Evolutionary conservation across 345 rosid genomes (phyloP), one percentile per base, ranked within the genome.

Genomic region (Rhodamnia rubescens): DNA sequence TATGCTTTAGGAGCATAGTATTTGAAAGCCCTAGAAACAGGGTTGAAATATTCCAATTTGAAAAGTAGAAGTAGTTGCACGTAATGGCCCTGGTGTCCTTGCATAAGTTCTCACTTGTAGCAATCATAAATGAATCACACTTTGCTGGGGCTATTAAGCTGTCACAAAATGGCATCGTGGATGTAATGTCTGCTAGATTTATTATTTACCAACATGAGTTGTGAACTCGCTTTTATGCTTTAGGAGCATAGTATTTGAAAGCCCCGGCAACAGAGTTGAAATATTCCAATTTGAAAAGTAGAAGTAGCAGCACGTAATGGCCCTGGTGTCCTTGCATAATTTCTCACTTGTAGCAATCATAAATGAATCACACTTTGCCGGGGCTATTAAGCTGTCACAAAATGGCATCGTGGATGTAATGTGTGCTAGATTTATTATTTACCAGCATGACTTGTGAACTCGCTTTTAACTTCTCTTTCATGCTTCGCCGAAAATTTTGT

Each of bases 401-500:
- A 22, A 55, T 22, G n/a, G 58, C 56, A 22, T 55, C 12, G 4
- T 9, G n/a, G 10, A 55, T 55, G 58, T 21, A 55, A 55, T 1
- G 5, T 13, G 5, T 54, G 27, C 6, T n/a, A 18, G 32, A 29
- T 13, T 54, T 53, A 9, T n/a, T 40, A 16, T 83, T 78, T 40
- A 8, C 82, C 7, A 81, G 55, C 27, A 49, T 81, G 54, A 51
- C 20, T 49, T 27, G 56, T 13, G 55, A 26, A n/a, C 27, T 15
- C 55, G 52, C 36, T 83, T 22, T 83, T 54, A 27, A 57, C 27
- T 20, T 24, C 29, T 18, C 47, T 69, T 16, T 53, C 32, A 59
- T 59, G 40, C 74, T 59, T 27, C 20, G 40, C 58, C 99, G 99
- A 42, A 42, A 42, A 42, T 42, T 42, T 5, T 53, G 99, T 90